Evolutionary conservation across 305 asterid species (phyloP), one percentile per base, ranked within the genome.

Genomic region (Fraxinus baroniana): DNA sequence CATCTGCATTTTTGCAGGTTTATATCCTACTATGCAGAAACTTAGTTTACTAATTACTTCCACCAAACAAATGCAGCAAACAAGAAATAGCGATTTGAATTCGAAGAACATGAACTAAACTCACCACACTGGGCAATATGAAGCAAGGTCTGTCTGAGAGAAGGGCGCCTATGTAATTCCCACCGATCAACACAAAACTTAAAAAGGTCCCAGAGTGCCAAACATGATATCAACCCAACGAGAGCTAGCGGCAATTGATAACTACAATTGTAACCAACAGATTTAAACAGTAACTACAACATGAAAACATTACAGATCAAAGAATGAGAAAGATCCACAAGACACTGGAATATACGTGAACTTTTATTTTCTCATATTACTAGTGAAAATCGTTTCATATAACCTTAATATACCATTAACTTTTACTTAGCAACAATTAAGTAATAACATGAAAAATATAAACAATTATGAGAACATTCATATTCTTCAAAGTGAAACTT

Each of bases 181-280:
- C 94, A 94, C 3, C 81, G 89, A 72, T 91, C 95, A 79, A 91
- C 89, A 55, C 90, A 86, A 83, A 87, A 87, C 77, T 84, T 91
- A 44, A 94, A 90, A 32, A 78, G 86, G 70, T 95, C 99, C 99
- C 99, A 95, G 60, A 95, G 88, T 1, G 91, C 98, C 86, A 95
- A 87, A 84, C 96, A 89, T 74, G 89, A 85, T 39, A 94, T 62
- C 83, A 94, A 83, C 66, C 99, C 99, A 68, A 87, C 83, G 79
- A 95, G 96, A 7, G 98, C 96, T 60, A 90, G 1, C 10, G 98
- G 98, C 89, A 92, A 86, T 82, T 95, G 97, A 87, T 95, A 95
- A 90, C 98, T 95, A 87, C 24, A 71, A 76, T 44, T 44, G 52
- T 44, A 44, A 10, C 17, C 17, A 44, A 37, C 4, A 44, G 18